Percentiles rank a stretch among this genome's conserved stretches.
These are phyloP conservation scores for Leavenworthia alabamica DNA, from an alignment of 345 rosid genomes.

Conservation along the genomic window DNA sequence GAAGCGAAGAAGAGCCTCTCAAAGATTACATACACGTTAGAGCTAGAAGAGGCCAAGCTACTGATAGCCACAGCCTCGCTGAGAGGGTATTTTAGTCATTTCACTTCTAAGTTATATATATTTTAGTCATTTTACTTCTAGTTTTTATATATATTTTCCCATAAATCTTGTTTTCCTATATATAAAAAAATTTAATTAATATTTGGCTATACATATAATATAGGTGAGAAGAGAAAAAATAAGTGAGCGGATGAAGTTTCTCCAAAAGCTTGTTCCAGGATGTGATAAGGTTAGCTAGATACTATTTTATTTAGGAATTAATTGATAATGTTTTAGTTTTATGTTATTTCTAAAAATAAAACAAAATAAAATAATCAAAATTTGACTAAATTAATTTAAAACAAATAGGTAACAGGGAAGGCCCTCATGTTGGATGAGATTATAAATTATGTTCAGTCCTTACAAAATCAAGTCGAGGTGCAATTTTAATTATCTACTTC, in stretches of 20 bases:
- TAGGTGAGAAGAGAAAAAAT: constrained; percentile 75
- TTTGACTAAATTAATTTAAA: constrained; percentile 20
- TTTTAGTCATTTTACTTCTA: background rate
- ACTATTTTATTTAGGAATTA: background rate
- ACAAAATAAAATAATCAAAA: background rate
- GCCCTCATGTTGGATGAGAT: constrained; percentile 85
- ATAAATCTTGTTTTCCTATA: background rate
- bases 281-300: constrained; percentile 57
- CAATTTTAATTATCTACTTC: background rate
- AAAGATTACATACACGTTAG: constrained; percentile 71
- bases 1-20: constrained; percentile 38
- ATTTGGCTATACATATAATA: background rate
- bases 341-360: background rate
- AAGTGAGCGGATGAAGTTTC: constrained; percentile 59
- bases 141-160: no score
- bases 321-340: background rate
- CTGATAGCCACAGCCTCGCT: constrained; percentile 41
- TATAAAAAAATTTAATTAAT: background rate
- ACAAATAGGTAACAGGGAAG: constrained; percentile 61
- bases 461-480: constrained; percentile 76
- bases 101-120: constrained; percentile 9
- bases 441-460: constrained; percentile 65
- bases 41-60: constrained; percentile 85
- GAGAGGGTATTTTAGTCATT: constrained; percentile 51
- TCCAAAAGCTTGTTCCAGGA: constrained; percentile 70